These are phyloP conservation scores for Metarhizium humberi DNA, from an alignment of 2,329 filamentous ascomycete genomes.

Conservation along the genomic window DNA sequence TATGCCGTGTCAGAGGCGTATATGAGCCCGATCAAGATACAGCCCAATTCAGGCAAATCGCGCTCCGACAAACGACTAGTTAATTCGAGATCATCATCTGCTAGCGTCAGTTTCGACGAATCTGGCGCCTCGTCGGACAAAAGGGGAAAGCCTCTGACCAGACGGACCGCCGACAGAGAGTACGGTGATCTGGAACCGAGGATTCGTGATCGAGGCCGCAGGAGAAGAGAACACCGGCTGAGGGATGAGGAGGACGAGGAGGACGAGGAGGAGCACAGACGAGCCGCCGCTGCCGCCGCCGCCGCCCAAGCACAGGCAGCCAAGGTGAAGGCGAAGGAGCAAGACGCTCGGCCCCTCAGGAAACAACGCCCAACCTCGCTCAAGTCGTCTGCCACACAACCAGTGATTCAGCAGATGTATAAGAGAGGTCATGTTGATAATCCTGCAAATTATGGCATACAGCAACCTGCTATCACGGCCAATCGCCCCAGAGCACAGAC, in stretches of 20 bases:
- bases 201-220: slow-evolving; percentile 18
- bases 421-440: slow-evolving; percentile 24
- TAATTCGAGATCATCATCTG: slow-evolving; percentile 27
- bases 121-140: slow-evolving; percentile 27
- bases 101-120: slow-evolving; percentile 28
- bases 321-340: slow-evolving; percentile 4
- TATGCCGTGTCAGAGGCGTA: slow-evolving; percentile 40
- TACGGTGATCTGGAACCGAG: slow-evolving; percentile 12
- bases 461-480: slow-evolving; percentile 22
- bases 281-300: slow-evolving; percentile 6
- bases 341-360: slow-evolving; percentile 17
- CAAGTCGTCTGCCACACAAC: slow-evolving; percentile 23
- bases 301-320: not conserved
- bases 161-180: slow-evolving; percentile 13
- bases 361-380: slow-evolving; percentile 20
- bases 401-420: slow-evolving; percentile 21
- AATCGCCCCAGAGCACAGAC: slow-evolving; percentile 23
- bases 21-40: slow-evolving; percentile 33
- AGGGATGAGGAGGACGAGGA: slow-evolving; percentile 14
- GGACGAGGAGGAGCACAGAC: slow-evolving; percentile 11
- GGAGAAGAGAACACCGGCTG: slow-evolving; percentile 17
- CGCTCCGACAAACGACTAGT: slow-evolving; percentile 27
- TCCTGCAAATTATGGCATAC: slow-evolving; percentile 25
- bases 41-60: slow-evolving; percentile 42
- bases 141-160: slow-evolving; percentile 14